Conservation (phyloP, 192 early-diverging fungal species). For the Backusella tarrabulga region DNA sequence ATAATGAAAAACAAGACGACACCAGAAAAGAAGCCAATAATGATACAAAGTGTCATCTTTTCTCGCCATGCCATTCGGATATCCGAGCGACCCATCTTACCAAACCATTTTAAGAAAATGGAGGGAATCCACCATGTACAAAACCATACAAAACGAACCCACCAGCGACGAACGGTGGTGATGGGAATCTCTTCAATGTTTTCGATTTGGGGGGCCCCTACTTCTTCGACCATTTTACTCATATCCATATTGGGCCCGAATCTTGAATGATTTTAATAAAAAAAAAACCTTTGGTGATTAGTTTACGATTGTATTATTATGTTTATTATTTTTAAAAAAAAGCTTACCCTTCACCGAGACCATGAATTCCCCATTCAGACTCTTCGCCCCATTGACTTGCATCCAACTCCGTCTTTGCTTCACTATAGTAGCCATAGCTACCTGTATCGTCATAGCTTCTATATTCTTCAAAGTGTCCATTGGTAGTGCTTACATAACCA, state of each 20-base stretch:
- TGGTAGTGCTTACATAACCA: background rate
- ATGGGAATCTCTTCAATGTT: constrained; percentile 52
- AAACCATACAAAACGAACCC: constrained; percentile 81
- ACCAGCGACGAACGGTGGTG: constrained; percentile 53
- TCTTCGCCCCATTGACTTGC: constrained; percentile 43
- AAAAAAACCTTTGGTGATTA: background rate
- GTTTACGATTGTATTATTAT: background rate
- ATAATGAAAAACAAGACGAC: constrained; percentile 88
- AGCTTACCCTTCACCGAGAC: constrained; percentile 40
- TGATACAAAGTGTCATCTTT: constrained; percentile 82
- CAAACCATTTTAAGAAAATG: constrained; percentile 54
- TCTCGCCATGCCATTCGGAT: constrained; percentile 97
- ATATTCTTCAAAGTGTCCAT: background rate
- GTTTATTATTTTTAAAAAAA: background rate
- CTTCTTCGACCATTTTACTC: constrained; percentile 43
- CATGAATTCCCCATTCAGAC: constrained; percentile 45
- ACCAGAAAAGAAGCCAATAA: constrained; percentile 80
- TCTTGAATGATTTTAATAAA: constrained; percentile 2
- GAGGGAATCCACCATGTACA: constrained; percentile 86
- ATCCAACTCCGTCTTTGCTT: constrained; percentile 31
- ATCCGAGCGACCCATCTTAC: constrained; percentile 85
- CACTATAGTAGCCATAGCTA: constrained; percentile 39
- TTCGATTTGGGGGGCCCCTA: constrained; percentile 34
- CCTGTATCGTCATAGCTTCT: constrained; percentile 26
- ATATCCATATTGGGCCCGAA: constrained; percentile 42